Evolutionary conservation across 2,329 filamentous ascomycete genomes (phyloP).

Genomic region (Cadophora sp.): DNA sequence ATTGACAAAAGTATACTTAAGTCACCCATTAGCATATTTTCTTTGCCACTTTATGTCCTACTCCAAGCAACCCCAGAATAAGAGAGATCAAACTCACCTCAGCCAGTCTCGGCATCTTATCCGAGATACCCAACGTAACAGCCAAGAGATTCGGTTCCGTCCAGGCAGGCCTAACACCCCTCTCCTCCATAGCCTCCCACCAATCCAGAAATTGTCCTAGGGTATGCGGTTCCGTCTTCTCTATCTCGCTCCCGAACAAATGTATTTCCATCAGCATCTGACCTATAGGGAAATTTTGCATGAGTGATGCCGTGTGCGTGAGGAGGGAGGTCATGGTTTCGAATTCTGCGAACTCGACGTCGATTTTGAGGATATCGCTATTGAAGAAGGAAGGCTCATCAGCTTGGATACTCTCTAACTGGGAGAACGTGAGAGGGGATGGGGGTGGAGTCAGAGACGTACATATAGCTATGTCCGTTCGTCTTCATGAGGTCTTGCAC

Average conservation of each 20-base stretch:
- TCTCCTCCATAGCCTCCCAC: constrained; percentile 43
- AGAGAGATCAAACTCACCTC: constrained; percentile 20
- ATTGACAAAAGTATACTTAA: constrained; percentile 15
- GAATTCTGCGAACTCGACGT: constrained; percentile 49
- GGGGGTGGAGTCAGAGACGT: background rate
- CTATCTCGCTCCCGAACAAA: constrained; percentile 24
- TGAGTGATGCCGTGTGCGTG: constrained; percentile 39
- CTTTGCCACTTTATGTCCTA: background rate
- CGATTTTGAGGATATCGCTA: constrained; percentile 50
- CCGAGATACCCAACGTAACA: constrained; percentile 35
- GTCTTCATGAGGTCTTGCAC: constrained; percentile 48
- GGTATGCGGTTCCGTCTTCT: constrained; percentile 31
- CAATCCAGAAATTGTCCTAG: constrained; percentile 39
- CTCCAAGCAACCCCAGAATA: background rate
- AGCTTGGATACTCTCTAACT: constrained; percentile 18
- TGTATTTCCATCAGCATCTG: constrained; percentile 41
- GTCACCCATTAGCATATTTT: background rate
- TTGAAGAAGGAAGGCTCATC: constrained; percentile 33
- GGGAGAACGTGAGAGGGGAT: background rate
- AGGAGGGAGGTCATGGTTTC: constrained; percentile 43
- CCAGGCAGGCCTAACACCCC: constrained; percentile 40
- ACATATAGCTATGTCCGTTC: constrained; percentile 48
- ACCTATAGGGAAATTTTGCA: constrained; percentile 37
- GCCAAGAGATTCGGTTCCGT: constrained; percentile 42
- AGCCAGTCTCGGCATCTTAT: constrained; percentile 34